Evolutionary conservation across 2,329 filamentous ascomycete genomes (phyloP).

Genomic region (Neofusicoccum parvum): DNA sequence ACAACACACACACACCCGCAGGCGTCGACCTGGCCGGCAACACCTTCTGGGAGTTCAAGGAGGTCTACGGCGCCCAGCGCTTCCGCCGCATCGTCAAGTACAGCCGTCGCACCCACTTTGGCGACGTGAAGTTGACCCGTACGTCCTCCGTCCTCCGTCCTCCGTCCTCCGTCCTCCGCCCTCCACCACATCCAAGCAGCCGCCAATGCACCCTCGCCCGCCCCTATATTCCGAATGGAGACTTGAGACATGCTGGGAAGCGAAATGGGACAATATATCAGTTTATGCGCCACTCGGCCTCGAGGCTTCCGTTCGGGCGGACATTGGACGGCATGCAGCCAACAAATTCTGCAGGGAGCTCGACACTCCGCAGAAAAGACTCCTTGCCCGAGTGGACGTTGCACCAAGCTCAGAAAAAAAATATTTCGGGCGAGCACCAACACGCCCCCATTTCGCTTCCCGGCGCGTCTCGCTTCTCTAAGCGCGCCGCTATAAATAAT

Average conservation of each 20-base stretch:
- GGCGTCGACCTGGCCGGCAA: constrained; percentile 65
- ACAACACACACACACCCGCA: constrained; percentile 29
- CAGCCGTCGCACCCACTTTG: constrained; percentile 54
- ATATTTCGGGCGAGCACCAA: neutral
- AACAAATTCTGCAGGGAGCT: neutral
- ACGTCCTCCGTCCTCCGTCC: constrained; percentile 14
- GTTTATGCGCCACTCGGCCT: neutral
- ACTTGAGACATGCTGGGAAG: neutral
- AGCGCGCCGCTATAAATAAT: neutral
- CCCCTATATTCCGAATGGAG: constrained; percentile 19
- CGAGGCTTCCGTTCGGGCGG: neutral
- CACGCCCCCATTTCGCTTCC: constrained; percentile 1
- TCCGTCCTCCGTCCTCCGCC: neutral
- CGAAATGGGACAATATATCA: constrained; percentile 26
- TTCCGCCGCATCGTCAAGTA: constrained; percentile 62
- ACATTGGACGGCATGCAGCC: neutral
- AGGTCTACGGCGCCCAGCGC: constrained; percentile 55
- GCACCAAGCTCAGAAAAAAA: no score
- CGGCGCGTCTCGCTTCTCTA: constrained; percentile 3
- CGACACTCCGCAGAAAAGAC: neutral
- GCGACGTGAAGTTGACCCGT: constrained; percentile 64
- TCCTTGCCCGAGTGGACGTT: neutral
- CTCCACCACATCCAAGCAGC: neutral
- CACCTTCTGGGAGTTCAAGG: constrained; percentile 69
- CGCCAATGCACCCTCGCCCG: neutral